Evolutionary conservation across 176 grass and related monocot genomes (phyloP), one percentile per base, ranked within the genome.

Genomic region (Dendrocalamus sinicus): DNA sequence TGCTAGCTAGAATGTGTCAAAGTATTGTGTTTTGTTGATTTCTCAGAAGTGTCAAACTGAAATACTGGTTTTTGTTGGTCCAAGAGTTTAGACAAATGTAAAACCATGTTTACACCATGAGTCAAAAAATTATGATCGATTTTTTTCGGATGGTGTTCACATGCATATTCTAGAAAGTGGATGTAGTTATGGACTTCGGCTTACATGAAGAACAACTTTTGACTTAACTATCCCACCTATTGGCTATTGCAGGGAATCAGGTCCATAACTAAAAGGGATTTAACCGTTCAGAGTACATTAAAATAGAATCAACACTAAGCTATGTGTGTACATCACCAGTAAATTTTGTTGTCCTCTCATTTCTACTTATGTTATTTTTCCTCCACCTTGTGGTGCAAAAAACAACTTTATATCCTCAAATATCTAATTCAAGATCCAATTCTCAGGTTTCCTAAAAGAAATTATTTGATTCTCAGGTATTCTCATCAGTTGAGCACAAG

Each of bases 1-100:
- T 43, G 79, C 10, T 73, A 22, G 84, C 14, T 79, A 9, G 79
- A 87, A 61, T n/a, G 2, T 77, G 47, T 87, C 89, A 87, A 90
- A 78, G 11, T 12, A 28, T 17, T 53, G 26, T 59, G 37, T 67
- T 45, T 79, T 55, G 12, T 66, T 73, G 58, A 47, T 74, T 85
- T 58, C 72, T 45, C 79, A 32, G 0, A 17, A 54, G 46, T 73
- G 28, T 88, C 78, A 37, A 81, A 68, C 7, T 39, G 78, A 62
- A 73, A 24, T 6, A 43, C 32, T 81, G 15, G 24, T 20, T 71
- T 64, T 53, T 65, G 23, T 45, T 61, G 77, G 69, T 81, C 37
- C 8, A n/a, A 14, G 12, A 37, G 79, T 82, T 50, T 76, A 88
- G 71, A 82, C 79, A 77, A 70, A 88, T 76, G 20, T 70, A 77